Evolutionary conservation across 2,329 filamentous ascomycete genomes (phyloP), one percentile per base, ranked within the genome.

Genomic region (Trichoderma oligosporum): DNA sequence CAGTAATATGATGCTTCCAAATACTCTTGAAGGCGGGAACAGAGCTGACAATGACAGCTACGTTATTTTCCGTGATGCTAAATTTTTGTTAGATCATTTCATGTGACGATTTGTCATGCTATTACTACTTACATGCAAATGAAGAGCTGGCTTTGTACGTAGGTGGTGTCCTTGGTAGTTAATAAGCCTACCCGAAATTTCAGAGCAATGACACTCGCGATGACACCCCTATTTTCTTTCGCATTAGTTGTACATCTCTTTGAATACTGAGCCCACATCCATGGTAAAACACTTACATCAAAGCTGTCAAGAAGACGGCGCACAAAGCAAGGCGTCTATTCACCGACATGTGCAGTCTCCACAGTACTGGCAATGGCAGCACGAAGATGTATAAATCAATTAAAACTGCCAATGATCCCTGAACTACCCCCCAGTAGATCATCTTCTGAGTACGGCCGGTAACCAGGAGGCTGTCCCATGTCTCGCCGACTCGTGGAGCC

Each of bases 341-440:
- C 1, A 42, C 20, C 2, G 56, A 27, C 54, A 63, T 53, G 24
- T 62, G 38, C 0, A 63, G 58, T 0, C 22, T 33, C 48, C 49
- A 24, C 4, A 64, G 47, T 8, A 59, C 39, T 0, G 61, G 61
- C 1, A 60, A 20, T 1, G 61, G 61, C 20, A 64, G 44, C 4
- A 64, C 3, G 33, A 64, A 63, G 31, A 63, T 62, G 29, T 60
- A 63, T 18, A 62, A 31, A 31, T 64, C 59, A 7, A 62, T 48
- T 11, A 57, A 4, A 25, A 60, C 29, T 2, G 41, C 55, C 14
- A 57, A 16, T n/a, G 55, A 16, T 14, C 59, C 35, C 22, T 63
- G 51, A 6, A 54, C 46, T 6, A 55, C 24, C 2, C 41, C 53
- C 4, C 12, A 39, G 1, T 35, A 27, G n/a, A 48, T n/a, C 4